A percentile compares a stretch with the other conserved stretches of the same genome.
phyloP scores from a whole-genome alignment of 768 basidiomycete genomes.

The Pulveroboletus sp. region DNA sequence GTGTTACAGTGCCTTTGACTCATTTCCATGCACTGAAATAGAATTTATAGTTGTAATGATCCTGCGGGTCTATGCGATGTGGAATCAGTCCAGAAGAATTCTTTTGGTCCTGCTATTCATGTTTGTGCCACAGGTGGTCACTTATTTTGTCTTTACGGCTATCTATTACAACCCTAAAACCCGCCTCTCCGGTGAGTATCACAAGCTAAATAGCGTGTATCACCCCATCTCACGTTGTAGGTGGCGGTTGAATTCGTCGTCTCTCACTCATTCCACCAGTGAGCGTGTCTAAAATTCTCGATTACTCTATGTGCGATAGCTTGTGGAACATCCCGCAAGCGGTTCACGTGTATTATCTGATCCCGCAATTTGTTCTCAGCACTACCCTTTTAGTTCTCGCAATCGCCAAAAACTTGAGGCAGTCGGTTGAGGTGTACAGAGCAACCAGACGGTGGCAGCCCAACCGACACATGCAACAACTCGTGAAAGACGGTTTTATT shows the following conservation, averaged over 20 bases:
- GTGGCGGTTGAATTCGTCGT: not conserved
- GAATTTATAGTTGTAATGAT: not conserved
- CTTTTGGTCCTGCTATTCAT: not conserved
- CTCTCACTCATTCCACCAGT: not conserved
- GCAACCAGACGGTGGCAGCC: too few species aligned
- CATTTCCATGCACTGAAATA: not conserved
- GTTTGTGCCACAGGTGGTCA: not conserved
- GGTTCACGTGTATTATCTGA: too few species aligned
- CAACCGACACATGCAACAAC: too few species aligned
- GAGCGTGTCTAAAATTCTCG: not conserved
- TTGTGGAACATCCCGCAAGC: not conserved
- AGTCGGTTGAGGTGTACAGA: too few species aligned
- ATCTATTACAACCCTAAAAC: not conserved
- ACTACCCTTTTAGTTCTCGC: too few species aligned
- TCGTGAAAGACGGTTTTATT: too few species aligned
- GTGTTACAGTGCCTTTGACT: not conserved
- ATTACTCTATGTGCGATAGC: not conserved
- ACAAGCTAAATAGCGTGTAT: not conserved
- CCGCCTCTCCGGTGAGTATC: not conserved
- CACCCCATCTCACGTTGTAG: not conserved
- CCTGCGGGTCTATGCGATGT: not conserved
- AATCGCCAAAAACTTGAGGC: too few species aligned
- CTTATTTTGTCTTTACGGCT: not conserved
- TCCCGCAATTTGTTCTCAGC: too few species aligned
- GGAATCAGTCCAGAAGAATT: not conserved